These are phyloP conservation scores for Metschnikowia santaceciliae DNA, from an alignment of 805 yeast genomes.

Conservation along the genomic window DNA sequence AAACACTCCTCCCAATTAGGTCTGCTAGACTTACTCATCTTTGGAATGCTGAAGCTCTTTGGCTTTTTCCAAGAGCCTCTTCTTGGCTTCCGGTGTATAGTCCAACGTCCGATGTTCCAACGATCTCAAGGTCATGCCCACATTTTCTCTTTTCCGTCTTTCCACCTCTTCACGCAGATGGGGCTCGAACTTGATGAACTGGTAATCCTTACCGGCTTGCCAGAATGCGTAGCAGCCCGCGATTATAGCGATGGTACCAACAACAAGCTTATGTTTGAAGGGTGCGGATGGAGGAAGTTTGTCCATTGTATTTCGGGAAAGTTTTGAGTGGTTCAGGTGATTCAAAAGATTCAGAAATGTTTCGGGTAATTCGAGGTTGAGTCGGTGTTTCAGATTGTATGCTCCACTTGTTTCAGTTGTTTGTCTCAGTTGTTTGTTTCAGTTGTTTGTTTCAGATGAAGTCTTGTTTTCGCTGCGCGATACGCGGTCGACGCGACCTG, in stretches of 20 bases:
- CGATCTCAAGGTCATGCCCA: slow-evolving; percentile 26
- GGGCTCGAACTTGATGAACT: slow-evolving; percentile 37
- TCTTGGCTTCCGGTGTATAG: slow-evolving; percentile 42
- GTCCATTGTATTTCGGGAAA: slow-evolving; percentile 10
- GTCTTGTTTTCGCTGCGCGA: too few relatives aligned
- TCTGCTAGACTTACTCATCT: not conserved
- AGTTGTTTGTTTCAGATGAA: too few relatives aligned
- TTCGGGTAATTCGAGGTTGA: too few relatives aligned
- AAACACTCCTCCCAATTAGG: not conserved
- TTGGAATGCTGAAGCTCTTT: not conserved
- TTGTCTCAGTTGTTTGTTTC: too few relatives aligned
- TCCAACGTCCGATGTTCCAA: slow-evolving; percentile 37
- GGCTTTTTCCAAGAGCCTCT: slow-evolving; percentile 21
- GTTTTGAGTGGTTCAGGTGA: too few relatives aligned
- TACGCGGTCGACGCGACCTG: too few relatives aligned
- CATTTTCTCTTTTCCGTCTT: slow-evolving; percentile 30
- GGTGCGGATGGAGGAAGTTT: slow-evolving; percentile 32
- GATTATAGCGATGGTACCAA: slow-evolving; percentile 32
- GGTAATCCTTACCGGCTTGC: slow-evolving; percentile 37
- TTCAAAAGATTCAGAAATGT: too few relatives aligned
- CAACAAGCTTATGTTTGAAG: slow-evolving; percentile 29
- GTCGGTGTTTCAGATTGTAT: too few relatives aligned
- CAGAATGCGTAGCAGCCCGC: slow-evolving; percentile 33
- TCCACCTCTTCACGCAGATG: slow-evolving; percentile 37
- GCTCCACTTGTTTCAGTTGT: too few relatives aligned